Percentiles rank a stretch among this genome's conserved stretches.
Conservation (phyloP, 306 rosid genomes). For the Begonia masoniana region DNA sequence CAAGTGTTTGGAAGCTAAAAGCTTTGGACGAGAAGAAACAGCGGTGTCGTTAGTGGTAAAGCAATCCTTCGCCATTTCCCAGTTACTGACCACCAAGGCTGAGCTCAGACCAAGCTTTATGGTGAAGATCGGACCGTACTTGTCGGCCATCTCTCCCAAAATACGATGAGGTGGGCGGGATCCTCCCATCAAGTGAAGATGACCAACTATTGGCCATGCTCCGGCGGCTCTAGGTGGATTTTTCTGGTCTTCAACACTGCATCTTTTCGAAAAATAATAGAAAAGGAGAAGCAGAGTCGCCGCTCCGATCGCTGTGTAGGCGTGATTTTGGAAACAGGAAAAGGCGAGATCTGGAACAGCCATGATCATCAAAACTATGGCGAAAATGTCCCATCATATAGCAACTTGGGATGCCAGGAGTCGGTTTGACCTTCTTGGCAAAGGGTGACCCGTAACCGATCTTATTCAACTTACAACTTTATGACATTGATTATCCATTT, state of each 20-base stretch:
- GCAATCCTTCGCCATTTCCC: constrained; percentile 42
- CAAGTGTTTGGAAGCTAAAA: constrained; percentile 10
- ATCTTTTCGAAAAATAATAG: not conserved
- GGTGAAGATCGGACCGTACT: constrained; percentile 30
- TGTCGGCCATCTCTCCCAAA: constrained; percentile 24
- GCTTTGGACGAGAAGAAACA: constrained; percentile 30
- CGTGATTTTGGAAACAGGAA: not conserved
- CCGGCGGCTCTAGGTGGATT: constrained; percentile 7
- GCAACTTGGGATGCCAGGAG: too few species aligned
- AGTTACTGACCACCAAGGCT: constrained; percentile 26
- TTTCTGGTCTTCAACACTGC: not conserved
- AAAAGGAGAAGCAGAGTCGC: not conserved
- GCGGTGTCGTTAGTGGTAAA: constrained; percentile 27
- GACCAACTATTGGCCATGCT: constrained; percentile 20
- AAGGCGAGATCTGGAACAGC: not conserved
- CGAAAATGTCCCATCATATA: not conserved
- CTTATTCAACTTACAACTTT: too few species aligned
- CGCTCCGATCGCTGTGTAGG: not conserved
- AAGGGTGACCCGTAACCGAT: too few species aligned
- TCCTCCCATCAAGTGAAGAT: constrained; percentile 12
- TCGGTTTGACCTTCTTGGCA: too few species aligned
- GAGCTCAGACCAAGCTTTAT: constrained; percentile 20
- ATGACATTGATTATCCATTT: too few species aligned
- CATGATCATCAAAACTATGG: not conserved
- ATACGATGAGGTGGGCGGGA: constrained; percentile 7